A percentile compares a stretch with the other conserved stretches of the same genome.
Conservation (phyloP, 2,329 filamentous ascomycete genomes). For the Alternaria incomplexa region DNA sequence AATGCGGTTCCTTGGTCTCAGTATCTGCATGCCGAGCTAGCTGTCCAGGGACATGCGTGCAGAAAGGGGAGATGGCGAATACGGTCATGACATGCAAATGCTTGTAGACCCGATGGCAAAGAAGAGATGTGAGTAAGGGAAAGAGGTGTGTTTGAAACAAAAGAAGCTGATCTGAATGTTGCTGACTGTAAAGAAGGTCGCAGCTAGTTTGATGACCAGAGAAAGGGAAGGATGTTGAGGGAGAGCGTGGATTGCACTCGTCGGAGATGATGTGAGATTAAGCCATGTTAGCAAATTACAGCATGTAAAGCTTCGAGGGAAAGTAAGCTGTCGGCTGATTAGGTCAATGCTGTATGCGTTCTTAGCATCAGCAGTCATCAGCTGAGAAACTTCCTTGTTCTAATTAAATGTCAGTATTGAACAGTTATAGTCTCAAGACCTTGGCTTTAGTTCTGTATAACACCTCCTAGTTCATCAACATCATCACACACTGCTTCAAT, state of each 20-base stretch:
- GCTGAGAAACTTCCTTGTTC: not conserved
- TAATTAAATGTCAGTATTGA: not conserved
- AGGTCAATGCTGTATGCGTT: not conserved
- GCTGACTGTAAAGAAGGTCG: too few species aligned
- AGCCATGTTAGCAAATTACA: not conserved
- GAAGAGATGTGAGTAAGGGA: not conserved
- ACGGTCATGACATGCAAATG: not conserved
- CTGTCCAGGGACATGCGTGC: not conserved
- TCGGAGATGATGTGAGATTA: not conserved
- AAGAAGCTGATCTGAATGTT: too few species aligned
- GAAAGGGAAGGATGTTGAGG: too few species aligned
- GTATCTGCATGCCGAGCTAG: not conserved
- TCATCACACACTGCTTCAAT: too few species aligned
- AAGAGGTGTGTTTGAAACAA: not conserved
- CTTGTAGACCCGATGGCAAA: not conserved
- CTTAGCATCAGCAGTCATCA: not conserved
- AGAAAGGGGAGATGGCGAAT: not conserved
- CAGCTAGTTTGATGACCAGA: too few species aligned
- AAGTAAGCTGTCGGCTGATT: not conserved
- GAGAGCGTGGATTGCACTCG: too few species aligned
- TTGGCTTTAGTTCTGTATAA: not conserved
- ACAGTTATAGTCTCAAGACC: not conserved
- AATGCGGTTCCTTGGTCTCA: not conserved
- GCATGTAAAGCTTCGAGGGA: not conserved
- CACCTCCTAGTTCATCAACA: too few species aligned